Base-by-base conservation (phyloP, 257 asterid species). In the Solanum sparsipilum region DNA sequence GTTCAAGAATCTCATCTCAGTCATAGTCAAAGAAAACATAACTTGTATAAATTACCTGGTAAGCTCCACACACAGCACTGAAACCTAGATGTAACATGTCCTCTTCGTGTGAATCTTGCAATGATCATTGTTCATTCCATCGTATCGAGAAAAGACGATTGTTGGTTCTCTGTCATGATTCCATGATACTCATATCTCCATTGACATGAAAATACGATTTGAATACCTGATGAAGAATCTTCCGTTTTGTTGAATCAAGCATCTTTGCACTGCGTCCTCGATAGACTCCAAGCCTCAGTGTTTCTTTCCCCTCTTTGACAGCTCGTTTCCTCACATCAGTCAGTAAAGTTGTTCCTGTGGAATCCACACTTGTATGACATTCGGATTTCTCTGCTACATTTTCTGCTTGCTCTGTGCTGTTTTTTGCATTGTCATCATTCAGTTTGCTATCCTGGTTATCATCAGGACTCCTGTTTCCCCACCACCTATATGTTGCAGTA, bases 211-310 rank as follows among this genome's bases (percentile, higher is more conserved):
- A 92, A 88, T 32, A 89, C n/a, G 98, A 93, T 89, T 89, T 91
- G 92, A 95, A 94, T 91, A 94, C 90, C 92, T 93, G 94, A 85
- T 56, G 88, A 48, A 95, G 95, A 88, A 86, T 92, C 84, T 5
- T 39, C 74, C 86, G 91, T 58, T 94, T 91, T 9, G 90, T 39
- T 18, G 85, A 72, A 67, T 94, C 92, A 34, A 95, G 92, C 71
- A 89, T 87, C 81, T 86, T 90, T 83, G 84, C 81, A 46, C 86
- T 87, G 85, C 81, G 70, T 31, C 89, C 90, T 86, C 87, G 87
- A 88, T 92, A 90, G 39, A 92, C 91, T 41, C 96, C 97, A 16
- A 92, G 94, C 87, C 87, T 92, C 87, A 92, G 81, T 13, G 93
- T 94, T 88, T 84, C 91, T 78, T 46, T 84, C 85, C 96, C 97